phyloP scores from a whole-genome alignment of 148 eudicot genomes.

The Rhododendron henanense region DNA sequence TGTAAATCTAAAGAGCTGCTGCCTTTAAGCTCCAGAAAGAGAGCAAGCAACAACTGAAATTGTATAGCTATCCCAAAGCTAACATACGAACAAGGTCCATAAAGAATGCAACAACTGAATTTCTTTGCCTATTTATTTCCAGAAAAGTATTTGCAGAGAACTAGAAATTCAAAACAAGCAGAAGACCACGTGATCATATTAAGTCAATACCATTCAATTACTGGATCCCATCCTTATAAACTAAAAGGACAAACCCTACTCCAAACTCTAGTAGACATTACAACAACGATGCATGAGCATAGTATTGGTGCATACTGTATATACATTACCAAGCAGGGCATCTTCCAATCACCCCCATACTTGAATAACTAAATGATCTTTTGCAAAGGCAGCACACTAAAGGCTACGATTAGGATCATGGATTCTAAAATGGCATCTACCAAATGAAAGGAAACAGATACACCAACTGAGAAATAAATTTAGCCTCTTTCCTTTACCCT shows the following conservation, averaged over 20 bases:
- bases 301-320: slow-evolving; percentile 3
- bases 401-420: background rate
- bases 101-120: background rate
- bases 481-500: background rate
- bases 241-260: background rate
- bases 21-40: background rate
- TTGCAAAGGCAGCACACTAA: background rate
- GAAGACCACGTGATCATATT: background rate
- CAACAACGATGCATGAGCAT: background rate
- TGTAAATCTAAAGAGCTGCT: background rate
- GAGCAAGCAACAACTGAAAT: background rate
- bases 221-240: background rate
- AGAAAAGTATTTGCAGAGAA: background rate
- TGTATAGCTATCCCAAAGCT: background rate
- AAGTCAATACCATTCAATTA: background rate
- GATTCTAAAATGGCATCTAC: background rate
- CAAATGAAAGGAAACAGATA: background rate
- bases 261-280: background rate
- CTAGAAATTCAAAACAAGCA: background rate
- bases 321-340: background rate
- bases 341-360: slow-evolving; percentile 3
- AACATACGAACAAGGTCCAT: background rate
- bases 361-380: background rate
- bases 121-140: background rate
- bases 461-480: background rate